These are phyloP conservation scores for Lathyrus tuberosus DNA, from an alignment of 306 rosid genomes.

Conservation along the genomic window DNA sequence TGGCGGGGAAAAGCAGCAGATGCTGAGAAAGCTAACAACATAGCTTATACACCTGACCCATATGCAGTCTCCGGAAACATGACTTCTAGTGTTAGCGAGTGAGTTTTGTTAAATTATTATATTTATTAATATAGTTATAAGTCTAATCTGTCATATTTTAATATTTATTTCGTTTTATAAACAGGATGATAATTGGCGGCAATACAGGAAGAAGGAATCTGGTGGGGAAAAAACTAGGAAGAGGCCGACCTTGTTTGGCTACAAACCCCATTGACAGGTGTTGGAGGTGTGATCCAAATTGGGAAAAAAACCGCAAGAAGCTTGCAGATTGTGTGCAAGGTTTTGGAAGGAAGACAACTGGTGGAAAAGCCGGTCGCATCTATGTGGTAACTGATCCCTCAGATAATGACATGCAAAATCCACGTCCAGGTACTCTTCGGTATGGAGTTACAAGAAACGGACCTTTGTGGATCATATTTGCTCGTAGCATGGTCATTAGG, in stretches of 20 bases:
- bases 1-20: no score
- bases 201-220: constrained; percentile 51
- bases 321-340: constrained; percentile 65
- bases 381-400: no score
- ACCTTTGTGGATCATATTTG: no score
- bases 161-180: neutral
- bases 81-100: constrained; percentile 47
- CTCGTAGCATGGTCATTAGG: no score
- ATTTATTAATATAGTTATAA: constrained; percentile 1
- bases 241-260: constrained; percentile 49
- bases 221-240: neutral
- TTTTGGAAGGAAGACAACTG: constrained; percentile 62
- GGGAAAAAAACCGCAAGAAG: constrained; percentile 64
- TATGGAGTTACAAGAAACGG: constrained; percentile 52
- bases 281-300: constrained; percentile 80
- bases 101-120: constrained; percentile 10
- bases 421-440: constrained; percentile 70
- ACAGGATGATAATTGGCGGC: constrained; percentile 39
- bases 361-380: constrained; percentile 56
- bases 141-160: neutral
- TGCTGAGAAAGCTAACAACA: no score
- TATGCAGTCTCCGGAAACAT: constrained; percentile 43
- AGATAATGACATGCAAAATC: constrained; percentile 47
- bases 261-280: constrained; percentile 41
- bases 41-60: constrained; percentile 42